phyloP scores from a whole-genome alignment of 2,329 filamentous ascomycete genomes.

The Pseudonectria foliicola region DNA sequence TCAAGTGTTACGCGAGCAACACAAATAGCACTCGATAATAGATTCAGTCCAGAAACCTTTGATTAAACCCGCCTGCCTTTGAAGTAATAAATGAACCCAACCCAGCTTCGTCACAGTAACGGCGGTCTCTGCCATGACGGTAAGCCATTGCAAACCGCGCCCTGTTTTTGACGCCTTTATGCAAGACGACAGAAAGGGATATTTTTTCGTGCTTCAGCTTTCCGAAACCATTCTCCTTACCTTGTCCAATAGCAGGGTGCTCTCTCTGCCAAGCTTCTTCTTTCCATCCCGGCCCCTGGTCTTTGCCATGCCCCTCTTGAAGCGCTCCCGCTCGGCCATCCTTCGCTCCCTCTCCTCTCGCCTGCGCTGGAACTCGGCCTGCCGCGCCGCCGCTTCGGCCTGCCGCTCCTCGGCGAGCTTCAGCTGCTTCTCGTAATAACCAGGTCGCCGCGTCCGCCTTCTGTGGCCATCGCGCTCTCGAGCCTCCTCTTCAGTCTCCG shows the following conservation, averaged over 20 bases:
- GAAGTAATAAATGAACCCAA: too few relatives aligned
- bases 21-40: too few relatives aligned
- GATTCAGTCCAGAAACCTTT: too few relatives aligned
- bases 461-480: constrained; percentile 25
- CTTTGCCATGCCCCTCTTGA: constrained; percentile 63
- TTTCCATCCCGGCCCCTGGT: constrained; percentile 69
- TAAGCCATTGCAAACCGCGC: not conserved
- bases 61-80: too few relatives aligned
- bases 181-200: too few relatives aligned
- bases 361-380: constrained; percentile 35
- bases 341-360: constrained; percentile 60
- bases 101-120: too few relatives aligned
- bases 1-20: too few relatives aligned
- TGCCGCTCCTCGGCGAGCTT: constrained; percentile 37
- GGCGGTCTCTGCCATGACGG: not conserved
- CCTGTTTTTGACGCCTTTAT: too few relatives aligned
- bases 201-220: constrained; percentile 7
- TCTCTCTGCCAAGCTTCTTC: constrained; percentile 76
- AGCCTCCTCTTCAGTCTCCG: constrained; percentile 5
- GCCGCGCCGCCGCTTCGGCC: constrained; percentile 35
- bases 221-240: constrained; percentile 63
- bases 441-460: constrained; percentile 35
- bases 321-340: constrained; percentile 56
- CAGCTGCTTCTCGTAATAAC: constrained; percentile 60
- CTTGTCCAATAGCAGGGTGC: constrained; percentile 67